phyloP scores from a whole-genome alignment of 2,329 filamentous ascomycete species.

The Phialemoniopsis sp. region DNA sequence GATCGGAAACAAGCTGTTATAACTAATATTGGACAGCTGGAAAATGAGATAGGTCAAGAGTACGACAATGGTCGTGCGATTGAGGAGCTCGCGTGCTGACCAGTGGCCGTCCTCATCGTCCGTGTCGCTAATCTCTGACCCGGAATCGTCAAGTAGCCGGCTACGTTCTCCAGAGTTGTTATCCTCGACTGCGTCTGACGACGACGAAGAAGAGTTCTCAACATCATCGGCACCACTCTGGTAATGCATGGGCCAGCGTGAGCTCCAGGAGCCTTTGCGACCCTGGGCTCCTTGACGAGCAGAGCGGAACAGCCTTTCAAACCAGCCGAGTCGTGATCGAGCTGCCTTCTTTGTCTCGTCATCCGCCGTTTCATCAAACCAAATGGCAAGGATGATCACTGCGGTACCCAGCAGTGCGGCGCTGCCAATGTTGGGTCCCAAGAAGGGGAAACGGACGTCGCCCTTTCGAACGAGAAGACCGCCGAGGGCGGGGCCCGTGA shows the following conservation, averaged over 20 bases:
- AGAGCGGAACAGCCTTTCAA: conserved; percentile 23
- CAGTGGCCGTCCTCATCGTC: conserved; percentile 11
- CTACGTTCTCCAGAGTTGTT: too few species aligned
- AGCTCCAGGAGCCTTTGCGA: conserved; percentile 17
- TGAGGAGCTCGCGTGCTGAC: conserved; percentile 56
- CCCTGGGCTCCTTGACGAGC: conserved; percentile 16
- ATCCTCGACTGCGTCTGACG: conserved; percentile 5
- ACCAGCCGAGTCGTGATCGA: conserved; percentile 19
- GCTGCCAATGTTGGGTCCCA: conserved; percentile 77
- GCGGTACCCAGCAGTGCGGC: conserved; percentile 69
- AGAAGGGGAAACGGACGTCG: conserved; percentile 62
- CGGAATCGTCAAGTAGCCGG: too few species aligned
- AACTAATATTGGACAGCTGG: conserved; percentile 89
- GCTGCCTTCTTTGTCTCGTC: conserved; percentile 14
- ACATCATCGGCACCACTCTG: conserved; percentile 1
- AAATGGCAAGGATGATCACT: conserved; percentile 69
- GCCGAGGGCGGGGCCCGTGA: conserved; percentile 88
- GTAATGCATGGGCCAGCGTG: conserved; percentile 12
- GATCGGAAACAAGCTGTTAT: conserved; percentile 92
- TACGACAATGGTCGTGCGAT: conserved; percentile 76
- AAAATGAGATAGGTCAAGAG: conserved; percentile 88
- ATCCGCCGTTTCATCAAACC: conserved; percentile 85
- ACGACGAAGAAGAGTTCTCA: conserved; percentile 1
- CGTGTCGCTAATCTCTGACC: conserved; percentile 7
- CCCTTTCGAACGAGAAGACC: conserved; percentile 68